These are phyloP conservation scores for Cytospora schulzeri DNA, from an alignment of 2,329 filamentous ascomycete genomes.

Conservation along the genomic window DNA sequence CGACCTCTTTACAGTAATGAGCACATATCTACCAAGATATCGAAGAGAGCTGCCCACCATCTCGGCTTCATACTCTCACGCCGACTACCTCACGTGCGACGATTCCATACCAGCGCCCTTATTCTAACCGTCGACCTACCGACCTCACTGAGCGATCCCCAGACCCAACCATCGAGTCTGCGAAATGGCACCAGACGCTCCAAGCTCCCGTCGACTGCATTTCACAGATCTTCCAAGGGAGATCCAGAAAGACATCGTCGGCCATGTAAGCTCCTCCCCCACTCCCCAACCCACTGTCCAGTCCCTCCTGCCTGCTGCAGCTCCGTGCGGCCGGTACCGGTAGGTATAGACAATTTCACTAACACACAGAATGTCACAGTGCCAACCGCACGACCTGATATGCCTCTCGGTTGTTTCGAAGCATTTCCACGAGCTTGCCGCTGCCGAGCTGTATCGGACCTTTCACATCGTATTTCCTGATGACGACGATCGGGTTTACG, in stretches of 20 bases:
- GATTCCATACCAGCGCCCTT: conserved; percentile 6
- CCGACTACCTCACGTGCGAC: neutral
- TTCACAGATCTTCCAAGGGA: conserved; percentile 51
- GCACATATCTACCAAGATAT: neutral
- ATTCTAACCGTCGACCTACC: neutral
- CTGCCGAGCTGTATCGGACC: conserved; percentile 59
- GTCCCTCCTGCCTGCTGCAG: neutral
- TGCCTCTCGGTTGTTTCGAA: conserved; percentile 60
- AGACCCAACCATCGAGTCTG: neutral
- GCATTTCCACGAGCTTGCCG: conserved; percentile 59
- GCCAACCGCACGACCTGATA: conserved; percentile 55
- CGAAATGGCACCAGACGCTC: conserved; percentile 22
- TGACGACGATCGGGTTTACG: conserved; percentile 54
- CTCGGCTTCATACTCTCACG: neutral
- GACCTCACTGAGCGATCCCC: conserved; percentile 5
- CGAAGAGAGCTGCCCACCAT: neutral
- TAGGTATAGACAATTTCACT: conserved; percentile 15
- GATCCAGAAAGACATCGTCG: conserved; percentile 51
- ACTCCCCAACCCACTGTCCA: neutral
- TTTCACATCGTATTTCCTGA: conserved; percentile 65
- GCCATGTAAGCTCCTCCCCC: conserved; percentile 42
- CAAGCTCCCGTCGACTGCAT: conserved; percentile 33
- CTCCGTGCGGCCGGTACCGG: neutral
- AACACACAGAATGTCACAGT: conserved; percentile 42
- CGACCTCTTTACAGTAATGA: neutral